These are phyloP conservation scores for Dactylellina leptospora DNA, from an alignment of 2,329 filamentous ascomycete genomes.

Conservation along the genomic window DNA sequence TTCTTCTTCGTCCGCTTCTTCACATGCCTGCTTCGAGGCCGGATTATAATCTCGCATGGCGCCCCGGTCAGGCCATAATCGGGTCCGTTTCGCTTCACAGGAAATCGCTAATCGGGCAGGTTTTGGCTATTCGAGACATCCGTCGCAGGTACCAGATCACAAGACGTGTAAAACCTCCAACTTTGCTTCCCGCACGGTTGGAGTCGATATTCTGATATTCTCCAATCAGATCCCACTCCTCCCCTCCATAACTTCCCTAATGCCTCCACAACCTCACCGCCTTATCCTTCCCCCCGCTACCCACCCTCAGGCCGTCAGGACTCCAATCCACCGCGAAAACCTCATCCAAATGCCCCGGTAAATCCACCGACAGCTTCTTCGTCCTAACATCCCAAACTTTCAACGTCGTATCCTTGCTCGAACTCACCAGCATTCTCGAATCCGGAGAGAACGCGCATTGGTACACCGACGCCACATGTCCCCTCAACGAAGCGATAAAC, in stretches of 20 bases:
- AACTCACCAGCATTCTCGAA: conserved; percentile 80
- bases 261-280: conserved; percentile 74
- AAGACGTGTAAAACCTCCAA: too few relatives aligned
- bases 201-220: too few relatives aligned
- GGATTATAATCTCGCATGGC: neutral
- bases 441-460: conserved; percentile 93
- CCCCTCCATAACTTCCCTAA: conserved; percentile 59
- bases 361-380: conserved; percentile 75
- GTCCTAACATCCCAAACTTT: conserved; percentile 90
- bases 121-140: too few relatives aligned
- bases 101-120: too few relatives aligned
- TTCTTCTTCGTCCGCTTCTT: too few relatives aligned
- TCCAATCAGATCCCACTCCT: conserved; percentile 16
- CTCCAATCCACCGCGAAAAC: conserved; percentile 63
- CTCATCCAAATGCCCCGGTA: conserved; percentile 46
- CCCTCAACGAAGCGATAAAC: conserved; percentile 86
- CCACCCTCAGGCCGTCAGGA: conserved; percentile 71
- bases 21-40: too few relatives aligned
- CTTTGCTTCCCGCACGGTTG: too few relatives aligned
- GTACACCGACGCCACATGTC: conserved; percentile 90
- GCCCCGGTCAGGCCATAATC: conserved; percentile 15
- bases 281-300: conserved; percentile 93
- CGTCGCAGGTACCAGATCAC: too few relatives aligned
- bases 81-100: neutral
- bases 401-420: conserved; percentile 73